Conservation (phyloP, 192 early-diverging fungal genomes). For the Umbelopsis sp. region DNA sequence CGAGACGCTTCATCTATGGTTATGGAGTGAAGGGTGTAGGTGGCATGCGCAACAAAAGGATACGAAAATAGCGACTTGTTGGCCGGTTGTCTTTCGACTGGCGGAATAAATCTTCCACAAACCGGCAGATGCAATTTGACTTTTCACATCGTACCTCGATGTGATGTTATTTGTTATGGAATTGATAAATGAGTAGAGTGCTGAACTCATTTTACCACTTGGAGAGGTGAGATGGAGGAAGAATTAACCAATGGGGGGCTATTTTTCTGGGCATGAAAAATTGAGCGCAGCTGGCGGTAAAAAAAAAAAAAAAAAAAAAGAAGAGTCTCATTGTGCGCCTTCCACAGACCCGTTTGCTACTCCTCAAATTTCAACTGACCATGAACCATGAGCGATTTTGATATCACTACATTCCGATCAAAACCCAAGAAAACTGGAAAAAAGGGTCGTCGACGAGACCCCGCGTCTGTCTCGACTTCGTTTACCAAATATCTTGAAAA, state of each 20-base stretch:
- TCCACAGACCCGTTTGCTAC: background rate
- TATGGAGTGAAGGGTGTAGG: background rate
- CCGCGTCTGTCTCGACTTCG: background rate
- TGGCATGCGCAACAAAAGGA: constrained; percentile 17
- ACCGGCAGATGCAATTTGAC: constrained; percentile 61
- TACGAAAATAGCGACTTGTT: constrained; percentile 72
- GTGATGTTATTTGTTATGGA: constrained; percentile 40
- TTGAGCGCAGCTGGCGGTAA: background rate
- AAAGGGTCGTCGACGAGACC: background rate
- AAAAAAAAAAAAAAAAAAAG: background rate
- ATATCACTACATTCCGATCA: constrained; percentile 21
- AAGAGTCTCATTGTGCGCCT: too few species aligned
- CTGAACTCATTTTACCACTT: constrained; percentile 30
- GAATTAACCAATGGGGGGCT: background rate
- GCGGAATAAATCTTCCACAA: constrained; percentile 73
- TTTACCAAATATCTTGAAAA: constrained; percentile 12
- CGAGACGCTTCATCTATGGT: background rate
- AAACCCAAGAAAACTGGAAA: constrained; percentile 1
- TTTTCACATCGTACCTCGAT: constrained; percentile 45
- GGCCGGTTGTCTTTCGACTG: constrained; percentile 56
- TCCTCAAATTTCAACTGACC: background rate
- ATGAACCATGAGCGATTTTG: constrained; percentile 28
- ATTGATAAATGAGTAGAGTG: constrained; percentile 40
- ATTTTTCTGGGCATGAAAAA: constrained; percentile 7
- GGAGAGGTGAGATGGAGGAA: background rate